A percentile compares a stretch with the other conserved stretches of the same genome.
These are phyloP conservation scores for Helicostylum pulchrum DNA, from an alignment of 192 early-diverging fungal species.

Conservation along the genomic window DNA sequence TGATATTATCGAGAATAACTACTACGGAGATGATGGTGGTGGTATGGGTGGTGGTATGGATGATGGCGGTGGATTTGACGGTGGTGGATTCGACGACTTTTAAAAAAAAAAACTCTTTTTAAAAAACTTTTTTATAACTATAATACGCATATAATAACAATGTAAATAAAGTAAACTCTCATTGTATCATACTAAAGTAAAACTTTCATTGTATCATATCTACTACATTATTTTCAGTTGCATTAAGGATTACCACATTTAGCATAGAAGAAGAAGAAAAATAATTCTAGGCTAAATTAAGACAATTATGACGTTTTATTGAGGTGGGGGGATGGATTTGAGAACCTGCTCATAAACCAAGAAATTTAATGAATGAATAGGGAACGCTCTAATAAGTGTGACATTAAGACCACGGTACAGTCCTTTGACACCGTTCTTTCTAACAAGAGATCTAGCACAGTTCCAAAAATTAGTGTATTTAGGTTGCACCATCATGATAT, in stretches of 20 bases:
- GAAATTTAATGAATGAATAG: constrained; percentile 82
- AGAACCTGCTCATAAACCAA: constrained; percentile 64
- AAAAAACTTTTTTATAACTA: neutral
- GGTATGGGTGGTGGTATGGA: constrained; percentile 16
- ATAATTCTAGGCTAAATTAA: no score
- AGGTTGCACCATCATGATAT: constrained; percentile 53
- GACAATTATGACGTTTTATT: no score
- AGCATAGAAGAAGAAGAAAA: no score
- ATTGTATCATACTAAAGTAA: constrained; percentile 1
- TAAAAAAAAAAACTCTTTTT: neutral
- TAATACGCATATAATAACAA: neutral
- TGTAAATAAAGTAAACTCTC: neutral
- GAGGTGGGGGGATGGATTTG: constrained; percentile 9
- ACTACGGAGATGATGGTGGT: constrained; percentile 14
- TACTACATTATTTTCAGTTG: no score
- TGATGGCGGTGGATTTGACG: constrained; percentile 1
- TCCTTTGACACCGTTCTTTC: constrained; percentile 51
- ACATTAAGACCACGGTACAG: constrained; percentile 74
- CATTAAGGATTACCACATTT: no score
- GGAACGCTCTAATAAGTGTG: constrained; percentile 73
- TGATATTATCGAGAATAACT: constrained; percentile 25
- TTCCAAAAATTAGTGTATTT: constrained; percentile 40
- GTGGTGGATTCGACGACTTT: constrained; percentile 2
- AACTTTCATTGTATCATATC: no score
- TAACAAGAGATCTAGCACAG: constrained; percentile 51